Evolutionary conservation across 139 green algal genomes (phyloP), one percentile per base, ranked within the genome.

Genomic region (Chlamydomonas incerta): DNA sequence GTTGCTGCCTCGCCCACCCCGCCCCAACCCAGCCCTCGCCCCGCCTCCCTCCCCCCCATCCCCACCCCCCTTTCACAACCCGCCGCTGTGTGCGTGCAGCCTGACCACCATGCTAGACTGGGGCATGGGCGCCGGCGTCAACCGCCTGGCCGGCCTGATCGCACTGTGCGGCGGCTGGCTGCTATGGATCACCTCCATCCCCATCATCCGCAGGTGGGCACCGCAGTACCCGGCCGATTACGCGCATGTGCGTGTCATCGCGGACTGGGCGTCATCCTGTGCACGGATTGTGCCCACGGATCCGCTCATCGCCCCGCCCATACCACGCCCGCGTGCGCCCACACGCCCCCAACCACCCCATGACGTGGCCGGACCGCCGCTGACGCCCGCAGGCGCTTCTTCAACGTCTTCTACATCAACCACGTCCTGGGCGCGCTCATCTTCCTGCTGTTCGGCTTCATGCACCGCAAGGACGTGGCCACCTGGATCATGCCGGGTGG

Each of bases 401-500:
- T 75, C 65, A 74, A 52, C n/a, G 31, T 84, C 3, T 84, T 74
- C 46, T 67, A 75, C 77, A 21, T 14, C 46, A 18, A 8, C 65
- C 77, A 84, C 77, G 29, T 74, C 18, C 46, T 74, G 21, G 77
- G 46, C 29, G 77, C 63, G 5, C 10, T 67, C 1, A 21, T 84
- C 3, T 84, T 84, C 77, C 31, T 84, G 46, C 77, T 84, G 26
- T 84, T 84, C 31, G 65, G 62, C 77, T 55, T 74, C 46, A 84
- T 84, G 77, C 77, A 84, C n/a, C 46, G 65, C 34, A 84, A 84
- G 77, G 77, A 84, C 65, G 46, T 74, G 62, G 65, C 65, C 20
- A 50, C 77, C 1, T 84, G 63, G 77, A n/a, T 84, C 18, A 84
- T 84, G 77, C 63, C 77, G 28, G 77, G 77, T 84, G 65, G 8